These are phyloP conservation scores for Penicillium sp. DNA, from an alignment of 2,329 filamentous ascomycete genomes.

Conservation along the genomic window DNA sequence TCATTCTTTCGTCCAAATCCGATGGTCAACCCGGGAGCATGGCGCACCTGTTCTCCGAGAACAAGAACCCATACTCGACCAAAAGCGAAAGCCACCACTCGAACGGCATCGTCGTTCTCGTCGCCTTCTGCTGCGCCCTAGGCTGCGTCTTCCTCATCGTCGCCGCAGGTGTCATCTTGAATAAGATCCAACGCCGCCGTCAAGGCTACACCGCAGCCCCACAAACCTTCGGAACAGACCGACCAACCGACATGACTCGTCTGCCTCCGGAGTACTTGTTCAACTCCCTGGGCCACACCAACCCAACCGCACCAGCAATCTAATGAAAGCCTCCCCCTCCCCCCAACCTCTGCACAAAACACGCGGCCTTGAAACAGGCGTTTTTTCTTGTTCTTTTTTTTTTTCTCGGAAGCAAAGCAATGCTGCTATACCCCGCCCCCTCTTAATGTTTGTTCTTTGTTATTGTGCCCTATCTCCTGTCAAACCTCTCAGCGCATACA, in stretches of 20 bases:
- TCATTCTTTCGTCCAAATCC: conserved; percentile 73
- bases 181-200: conserved; percentile 52
- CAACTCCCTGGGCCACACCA: conserved; percentile 42
- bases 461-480: conserved; percentile 6
- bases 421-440: conserved; percentile 36
- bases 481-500: conserved; percentile 19
- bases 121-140: conserved; percentile 53
- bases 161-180: conserved; percentile 51
- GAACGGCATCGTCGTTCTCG: conserved; percentile 50
- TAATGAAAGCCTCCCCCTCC: conserved; percentile 24
- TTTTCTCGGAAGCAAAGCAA: conserved; percentile 35
- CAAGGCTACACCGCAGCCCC: conserved; percentile 53
- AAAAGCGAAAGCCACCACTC: conserved; percentile 57
- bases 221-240: conserved; percentile 50
- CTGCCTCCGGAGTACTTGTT: conserved; percentile 53
- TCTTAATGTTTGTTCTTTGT: conserved; percentile 35
- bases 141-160: conserved; percentile 55
- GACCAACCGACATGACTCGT: conserved; percentile 50
- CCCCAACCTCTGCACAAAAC: conserved; percentile 21
- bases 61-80: conserved; percentile 72
- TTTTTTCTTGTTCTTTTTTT: conserved; percentile 24
- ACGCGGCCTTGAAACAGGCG: conserved; percentile 20
- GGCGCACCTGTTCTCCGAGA: conserved; percentile 81
- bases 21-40: conserved; percentile 73
- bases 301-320: conserved; percentile 40